Evolutionary conservation across 2,329 filamentous ascomycete species (phyloP).

Genomic region (Neoarthrinium moseri): DNA sequence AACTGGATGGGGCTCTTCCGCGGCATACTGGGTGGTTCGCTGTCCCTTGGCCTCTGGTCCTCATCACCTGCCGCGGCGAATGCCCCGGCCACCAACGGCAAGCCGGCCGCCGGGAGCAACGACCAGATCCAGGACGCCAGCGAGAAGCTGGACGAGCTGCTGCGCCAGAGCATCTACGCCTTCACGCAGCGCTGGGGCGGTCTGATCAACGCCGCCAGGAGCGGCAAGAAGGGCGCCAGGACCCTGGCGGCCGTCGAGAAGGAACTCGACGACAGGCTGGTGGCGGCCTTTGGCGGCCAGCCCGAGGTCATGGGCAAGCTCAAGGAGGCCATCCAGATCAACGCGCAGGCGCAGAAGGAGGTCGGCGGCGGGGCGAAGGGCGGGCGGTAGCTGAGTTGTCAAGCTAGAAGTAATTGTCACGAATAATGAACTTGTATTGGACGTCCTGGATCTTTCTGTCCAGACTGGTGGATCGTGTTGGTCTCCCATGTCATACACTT

Average conservation of each 20-base stretch:
- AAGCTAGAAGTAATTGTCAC: too few species aligned
- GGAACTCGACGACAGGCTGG: slow-evolving; percentile 56
- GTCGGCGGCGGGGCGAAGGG: slow-evolving; percentile 20
- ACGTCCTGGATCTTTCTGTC: too few species aligned
- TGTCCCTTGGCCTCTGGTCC: slow-evolving; percentile 35
- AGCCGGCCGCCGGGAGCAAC: slow-evolving; percentile 13
- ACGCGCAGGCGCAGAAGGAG: slow-evolving; percentile 52
- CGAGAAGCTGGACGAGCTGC: slow-evolving; percentile 62
- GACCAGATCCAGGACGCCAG: slow-evolving; percentile 52
- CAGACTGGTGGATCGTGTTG: too few species aligned
- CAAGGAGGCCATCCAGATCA: slow-evolving; percentile 60
- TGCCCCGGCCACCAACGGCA: slow-evolving; percentile 13
- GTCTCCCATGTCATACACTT: too few species aligned
- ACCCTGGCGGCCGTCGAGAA: slow-evolving; percentile 52
- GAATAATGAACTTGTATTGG: too few species aligned
- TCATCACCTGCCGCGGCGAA: slow-evolving; percentile 14
- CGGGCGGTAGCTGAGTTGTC: neutral
- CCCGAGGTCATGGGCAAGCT: slow-evolving; percentile 58
- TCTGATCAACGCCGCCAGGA: slow-evolving; percentile 47
- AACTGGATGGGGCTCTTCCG: slow-evolving; percentile 60
- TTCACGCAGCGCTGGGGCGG: slow-evolving; percentile 62
- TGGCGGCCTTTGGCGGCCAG: slow-evolving; percentile 57
- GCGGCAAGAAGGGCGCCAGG: slow-evolving; percentile 46
- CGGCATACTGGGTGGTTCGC: slow-evolving; percentile 53
- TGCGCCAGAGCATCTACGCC: slow-evolving; percentile 60